phyloP scores from a whole-genome alignment of 176 grass and related monocot species.

The Chrysopogon serrulatus region DNA sequence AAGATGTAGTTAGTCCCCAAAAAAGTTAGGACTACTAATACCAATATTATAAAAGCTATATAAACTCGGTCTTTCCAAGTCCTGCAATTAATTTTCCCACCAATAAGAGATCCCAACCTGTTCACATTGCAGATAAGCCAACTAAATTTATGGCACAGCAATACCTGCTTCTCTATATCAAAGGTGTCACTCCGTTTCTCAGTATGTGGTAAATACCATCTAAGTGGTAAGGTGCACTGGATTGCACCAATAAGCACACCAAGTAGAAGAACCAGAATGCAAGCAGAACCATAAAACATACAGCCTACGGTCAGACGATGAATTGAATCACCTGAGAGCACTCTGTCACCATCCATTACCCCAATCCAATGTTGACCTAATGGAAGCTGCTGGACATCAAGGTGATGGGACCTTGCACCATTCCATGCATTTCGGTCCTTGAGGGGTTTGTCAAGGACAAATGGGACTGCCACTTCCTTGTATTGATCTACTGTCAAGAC shows the following conservation, averaged over 20 bases:
- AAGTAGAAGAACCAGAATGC: slow-evolving; percentile 48
- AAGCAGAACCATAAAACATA: slow-evolving; percentile 47
- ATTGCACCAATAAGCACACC: slow-evolving; percentile 61
- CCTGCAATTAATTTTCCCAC: slow-evolving; percentile 52
- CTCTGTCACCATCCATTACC: slow-evolving; percentile 85
- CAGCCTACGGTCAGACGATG: slow-evolving; percentile 42
- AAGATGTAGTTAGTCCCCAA: slow-evolving; percentile 71
- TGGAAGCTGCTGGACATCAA: slow-evolving; percentile 72
- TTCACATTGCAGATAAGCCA: slow-evolving; percentile 36
- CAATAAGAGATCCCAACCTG: slow-evolving; percentile 43
- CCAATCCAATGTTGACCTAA: slow-evolving; percentile 67
- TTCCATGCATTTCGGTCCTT: slow-evolving; percentile 82
- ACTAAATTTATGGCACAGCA: slow-evolving; percentile 41
- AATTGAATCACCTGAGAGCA: slow-evolving; percentile 50
- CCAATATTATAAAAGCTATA: slow-evolving; percentile 23
- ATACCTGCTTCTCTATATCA: slow-evolving; percentile 14
- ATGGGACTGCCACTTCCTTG: slow-evolving; percentile 67
- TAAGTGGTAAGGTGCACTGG: slow-evolving; percentile 51
- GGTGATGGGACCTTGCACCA: slow-evolving; percentile 74
- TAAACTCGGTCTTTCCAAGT: slow-evolving; percentile 41
- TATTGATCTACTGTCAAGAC: slow-evolving; percentile 61
- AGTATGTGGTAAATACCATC: slow-evolving; percentile 43
- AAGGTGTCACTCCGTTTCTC: slow-evolving; percentile 51
- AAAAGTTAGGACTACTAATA: slow-evolving; percentile 49
- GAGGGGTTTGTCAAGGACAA: slow-evolving; percentile 44